These are phyloP conservation scores for Hawksworthiomyces lignivorus DNA, from an alignment of 2,329 filamentous ascomycete species.

Conservation along the genomic window DNA sequence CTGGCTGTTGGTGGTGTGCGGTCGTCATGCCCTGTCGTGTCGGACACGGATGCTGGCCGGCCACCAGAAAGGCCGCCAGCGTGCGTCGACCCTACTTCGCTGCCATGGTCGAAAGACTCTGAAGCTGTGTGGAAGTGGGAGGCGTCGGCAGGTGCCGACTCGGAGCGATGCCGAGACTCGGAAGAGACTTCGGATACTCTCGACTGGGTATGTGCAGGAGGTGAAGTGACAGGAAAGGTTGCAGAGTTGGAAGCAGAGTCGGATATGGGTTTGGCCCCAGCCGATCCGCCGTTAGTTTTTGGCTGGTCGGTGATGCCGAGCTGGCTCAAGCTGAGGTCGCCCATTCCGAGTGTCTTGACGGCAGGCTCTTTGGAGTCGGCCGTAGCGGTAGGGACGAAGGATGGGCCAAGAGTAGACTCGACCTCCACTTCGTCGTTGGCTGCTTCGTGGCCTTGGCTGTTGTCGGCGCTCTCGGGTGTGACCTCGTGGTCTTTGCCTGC, in stretches of 20 bases:
- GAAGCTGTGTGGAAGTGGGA: not conserved
- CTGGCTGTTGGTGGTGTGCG: constrained; percentile 60
- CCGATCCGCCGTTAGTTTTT: not conserved
- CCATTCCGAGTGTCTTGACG: constrained; percentile 80
- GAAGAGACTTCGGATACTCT: constrained; percentile 39
- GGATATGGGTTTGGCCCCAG: not conserved
- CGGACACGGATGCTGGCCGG: constrained; percentile 43
- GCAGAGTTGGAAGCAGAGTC: not conserved
- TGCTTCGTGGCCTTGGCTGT: not conserved
- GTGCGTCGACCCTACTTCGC: not conserved
- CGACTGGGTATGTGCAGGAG: not conserved
- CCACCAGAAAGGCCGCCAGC: constrained; percentile 14
- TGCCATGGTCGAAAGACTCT: constrained; percentile 6
- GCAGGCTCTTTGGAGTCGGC: constrained; percentile 59
- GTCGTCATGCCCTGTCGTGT: constrained; percentile 42
- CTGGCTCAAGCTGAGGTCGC: constrained; percentile 82
- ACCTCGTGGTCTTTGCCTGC: constrained; percentile 8
- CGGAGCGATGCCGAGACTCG: constrained; percentile 45
- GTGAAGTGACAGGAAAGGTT: constrained; percentile 12
- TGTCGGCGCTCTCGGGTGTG: constrained; percentile 17
- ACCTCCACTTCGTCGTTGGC: constrained; percentile 34
- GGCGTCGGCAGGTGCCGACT: constrained; percentile 48
- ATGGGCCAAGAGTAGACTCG: constrained; percentile 26
- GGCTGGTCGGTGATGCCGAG: constrained; percentile 61
- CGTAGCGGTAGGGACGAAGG: constrained; percentile 27